Evolutionary conservation across 2,329 filamentous ascomycete genomes (phyloP), one percentile per base, ranked within the genome.

Genomic region (Aureobasidium musti): DNA sequence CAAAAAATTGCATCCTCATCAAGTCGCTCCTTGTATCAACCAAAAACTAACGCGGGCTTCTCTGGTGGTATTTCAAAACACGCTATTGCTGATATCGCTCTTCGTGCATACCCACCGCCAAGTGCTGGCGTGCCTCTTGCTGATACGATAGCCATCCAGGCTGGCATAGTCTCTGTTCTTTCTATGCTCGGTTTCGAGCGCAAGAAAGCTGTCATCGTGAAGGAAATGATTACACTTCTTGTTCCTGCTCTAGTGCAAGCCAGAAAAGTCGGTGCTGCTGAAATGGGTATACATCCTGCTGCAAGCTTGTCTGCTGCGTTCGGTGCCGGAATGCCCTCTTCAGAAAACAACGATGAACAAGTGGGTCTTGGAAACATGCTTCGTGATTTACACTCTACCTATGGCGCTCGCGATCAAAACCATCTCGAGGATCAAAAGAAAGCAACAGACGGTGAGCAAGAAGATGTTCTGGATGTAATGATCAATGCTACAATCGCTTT

Each of bases 231-330:
- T 10, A 89, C 88, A 3, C 88, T 92, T 19, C 82, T 98, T 47
- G 91, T 96, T 63, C 89, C 89, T 39, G 92, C 91, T 2, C 83
- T 99, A 10, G 89, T 97, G 5, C 92, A 97, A 77, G 95, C 95
- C 19, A 86, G 95, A 45, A 97, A 96, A 54, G 85, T 94, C 56
- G 94, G 94, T 37, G 95, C 95, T 47, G 93, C 95, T n/a, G 95
- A 98, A 74, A 91, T 95, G 73, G 95, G 94, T 3, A 91, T 99
- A 41, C 94, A 98, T 78, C 95, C 95, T 47, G 94, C 94, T 21
- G 92, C 94, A 11, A 93, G 92, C 0, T 81, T 97, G 60, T 88
- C 92, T 30, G 88, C 89, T 14, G 80, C 95, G 35, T 89, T 87
- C 70, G 72, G 69, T n/a, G 57, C 67, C 5, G 70, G 71, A 17